Conservation (phyloP, 1,139 yeast species). For the Meyerozyma carpophila region DNA sequence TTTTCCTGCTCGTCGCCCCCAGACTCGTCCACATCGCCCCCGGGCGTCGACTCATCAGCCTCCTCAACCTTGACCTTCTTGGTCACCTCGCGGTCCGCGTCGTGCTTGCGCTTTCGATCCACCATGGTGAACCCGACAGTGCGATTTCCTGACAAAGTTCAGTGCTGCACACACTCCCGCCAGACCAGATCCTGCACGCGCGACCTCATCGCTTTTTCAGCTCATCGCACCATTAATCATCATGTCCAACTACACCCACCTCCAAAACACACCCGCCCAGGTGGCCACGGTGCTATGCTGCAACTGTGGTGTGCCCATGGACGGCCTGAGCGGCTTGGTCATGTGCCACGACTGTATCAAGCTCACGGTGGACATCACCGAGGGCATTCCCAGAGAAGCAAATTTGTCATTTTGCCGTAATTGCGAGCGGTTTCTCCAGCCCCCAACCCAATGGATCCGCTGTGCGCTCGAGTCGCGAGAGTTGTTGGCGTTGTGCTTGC, state of each 20-base stretch:
- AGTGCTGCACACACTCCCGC: neutral
- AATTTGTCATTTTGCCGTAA: constrained; percentile 90
- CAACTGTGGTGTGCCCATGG: constrained; percentile 98
- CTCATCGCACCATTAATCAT: constrained; percentile 1
- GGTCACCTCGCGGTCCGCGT: neutral
- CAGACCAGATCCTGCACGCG: neutral
- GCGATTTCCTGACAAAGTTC: neutral
- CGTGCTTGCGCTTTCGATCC: constrained; percentile 1
- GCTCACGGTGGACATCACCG: constrained; percentile 88
- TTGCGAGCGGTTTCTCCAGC: constrained; percentile 93
- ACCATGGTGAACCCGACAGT: neutral
- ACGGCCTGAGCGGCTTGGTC: constrained; percentile 87
- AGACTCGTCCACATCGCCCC: constrained; percentile 6
- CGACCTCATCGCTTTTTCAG: neutral
- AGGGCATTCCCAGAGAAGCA: constrained; percentile 94
- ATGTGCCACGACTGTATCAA: constrained; percentile 98
- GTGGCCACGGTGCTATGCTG: constrained; percentile 92
- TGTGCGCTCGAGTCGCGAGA: constrained; percentile 93
- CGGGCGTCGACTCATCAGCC: constrained; percentile 4
- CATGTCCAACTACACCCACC: constrained; percentile 50
- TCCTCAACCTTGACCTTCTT: constrained; percentile 11
- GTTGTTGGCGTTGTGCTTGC: constrained; percentile 80
- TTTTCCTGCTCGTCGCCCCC: constrained; percentile 8
- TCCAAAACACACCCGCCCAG: constrained; percentile 18
- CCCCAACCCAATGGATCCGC: constrained; percentile 89